Conservation (phyloP, 1,284 basidiomycete species). For the Thecaphora thlaspeos region DNA sequence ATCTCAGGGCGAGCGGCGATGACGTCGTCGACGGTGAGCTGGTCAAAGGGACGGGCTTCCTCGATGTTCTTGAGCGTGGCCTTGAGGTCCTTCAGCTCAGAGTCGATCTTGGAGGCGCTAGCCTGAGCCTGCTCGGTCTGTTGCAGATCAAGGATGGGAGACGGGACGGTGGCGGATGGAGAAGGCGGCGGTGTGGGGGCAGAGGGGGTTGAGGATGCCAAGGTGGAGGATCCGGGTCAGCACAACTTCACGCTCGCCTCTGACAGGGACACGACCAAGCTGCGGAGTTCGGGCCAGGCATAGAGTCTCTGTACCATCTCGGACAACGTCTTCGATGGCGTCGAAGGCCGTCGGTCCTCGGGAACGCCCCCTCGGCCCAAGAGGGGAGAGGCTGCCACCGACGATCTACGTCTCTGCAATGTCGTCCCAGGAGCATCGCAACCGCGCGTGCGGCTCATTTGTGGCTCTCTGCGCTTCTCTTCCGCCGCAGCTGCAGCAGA, state of each 20-base stretch:
- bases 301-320: no score
- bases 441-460: no score
- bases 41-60: slow-evolving; percentile 94
- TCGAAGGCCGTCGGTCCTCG: no score
- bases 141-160: neutral
- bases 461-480: no score
- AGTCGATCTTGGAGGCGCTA: slow-evolving; percentile 85
- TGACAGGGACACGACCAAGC: no score
- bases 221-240: no score
- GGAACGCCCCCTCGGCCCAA: no score
- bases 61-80: slow-evolving; percentile 95
- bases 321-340: no score
- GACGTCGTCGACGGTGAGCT: slow-evolving; percentile 90
- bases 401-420: slow-evolving; percentile 1
- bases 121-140: slow-evolving; percentile 74
- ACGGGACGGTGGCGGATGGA: neutral
- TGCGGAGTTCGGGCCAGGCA: no score
- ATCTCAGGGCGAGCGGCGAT: slow-evolving; percentile 90
- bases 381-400: neutral
- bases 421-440: no score
- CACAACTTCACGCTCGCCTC: no score
- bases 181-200: neutral
- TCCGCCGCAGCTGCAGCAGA: no score
- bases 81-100: slow-evolving; percentile 88
- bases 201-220: neutral